Evolutionary conservation across 2,329 filamentous ascomycete species (phyloP), one percentile per base, ranked within the genome.

Genomic region (Eutypella sp.): DNA sequence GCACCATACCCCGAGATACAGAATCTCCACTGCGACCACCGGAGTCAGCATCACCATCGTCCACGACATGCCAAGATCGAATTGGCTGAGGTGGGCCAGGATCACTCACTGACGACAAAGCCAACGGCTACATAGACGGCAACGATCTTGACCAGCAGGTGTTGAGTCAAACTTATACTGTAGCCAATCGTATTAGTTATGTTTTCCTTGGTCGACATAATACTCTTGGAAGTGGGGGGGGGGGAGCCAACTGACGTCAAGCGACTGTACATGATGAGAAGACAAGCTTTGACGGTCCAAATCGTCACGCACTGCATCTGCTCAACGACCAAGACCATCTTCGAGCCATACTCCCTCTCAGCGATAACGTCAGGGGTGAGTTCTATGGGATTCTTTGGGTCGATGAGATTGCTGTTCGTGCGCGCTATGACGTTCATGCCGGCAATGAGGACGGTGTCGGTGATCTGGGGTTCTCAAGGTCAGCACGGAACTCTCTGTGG

Each of bases 291-390:
- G 51, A 80, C 68, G 0, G 67, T 61, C 73, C 76, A 82, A 24
- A 77, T 76, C 9, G 75, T 73, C 43, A 80, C 67, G 16, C 83
- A 67, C 66, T 86, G 84, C 55, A 76, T 73, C 61, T 83, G 71
- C 52, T 85, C 81, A 3, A 78, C 75, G 8, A 82, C 73, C 31
- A 83, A 67, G 1, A 83, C 79, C 67, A 80, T 74, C 68, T 84
- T 84, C 39, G 78, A 82, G 10, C 81, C 81, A 31, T 60, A 65
- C 1, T 67, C 58, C 41, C 78, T 67, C 25, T 69, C 63, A 3
- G 51, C 54, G 40, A 73, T 69, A 29, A 67, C 68, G 0, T 65
- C 50, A 0, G 72, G 66, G 0, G 78, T 79, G 40, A 83, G 63
- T 3, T 58, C 49, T 0, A 61, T 55, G 0, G 64, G 60, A 23